Percentiles rank a stretch among this genome's conserved stretches.
Conservation (phyloP, 225 moss, liverwort and hornwort genomes). For the Rhytidiadelphus loreus region DNA sequence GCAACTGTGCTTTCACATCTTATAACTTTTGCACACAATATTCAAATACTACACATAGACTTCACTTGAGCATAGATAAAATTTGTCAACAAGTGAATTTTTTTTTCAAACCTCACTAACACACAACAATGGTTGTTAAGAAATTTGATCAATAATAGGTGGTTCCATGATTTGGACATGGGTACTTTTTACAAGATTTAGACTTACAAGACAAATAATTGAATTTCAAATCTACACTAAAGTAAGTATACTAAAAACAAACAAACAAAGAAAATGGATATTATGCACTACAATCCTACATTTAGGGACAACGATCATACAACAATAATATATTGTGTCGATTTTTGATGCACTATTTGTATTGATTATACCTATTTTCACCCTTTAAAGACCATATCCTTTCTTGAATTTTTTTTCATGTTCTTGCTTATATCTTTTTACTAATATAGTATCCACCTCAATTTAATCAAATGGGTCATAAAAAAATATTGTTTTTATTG, state of each 20-base stretch:
- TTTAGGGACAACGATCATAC: not conserved
- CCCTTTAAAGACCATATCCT: not conserved
- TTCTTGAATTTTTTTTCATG: not conserved
- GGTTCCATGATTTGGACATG: not conserved
- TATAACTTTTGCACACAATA: not conserved
- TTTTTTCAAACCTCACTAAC: too few relatives aligned
- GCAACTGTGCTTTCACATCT: too few relatives aligned
- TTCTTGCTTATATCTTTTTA: not conserved
- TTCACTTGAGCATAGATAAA: not conserved
- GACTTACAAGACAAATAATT: not conserved
- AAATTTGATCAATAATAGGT: not conserved
- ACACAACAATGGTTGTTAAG: too few relatives aligned
- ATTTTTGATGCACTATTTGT: not conserved
- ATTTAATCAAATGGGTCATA: not conserved
- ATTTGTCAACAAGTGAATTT: not conserved
- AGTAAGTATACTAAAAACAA: not conserved
- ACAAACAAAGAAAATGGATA: not conserved
- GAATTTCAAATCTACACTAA: not conserved
- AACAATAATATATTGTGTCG: not conserved
- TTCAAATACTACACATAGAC: not conserved
- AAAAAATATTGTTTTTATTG: accelerated
- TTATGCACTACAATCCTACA: not conserved
- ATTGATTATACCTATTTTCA: not conserved
- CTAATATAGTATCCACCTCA: not conserved
- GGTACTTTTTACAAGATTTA: not conserved